phyloP scores from a whole-genome alignment of 306 rosid species.

The Cucurbita pepo region DNA sequence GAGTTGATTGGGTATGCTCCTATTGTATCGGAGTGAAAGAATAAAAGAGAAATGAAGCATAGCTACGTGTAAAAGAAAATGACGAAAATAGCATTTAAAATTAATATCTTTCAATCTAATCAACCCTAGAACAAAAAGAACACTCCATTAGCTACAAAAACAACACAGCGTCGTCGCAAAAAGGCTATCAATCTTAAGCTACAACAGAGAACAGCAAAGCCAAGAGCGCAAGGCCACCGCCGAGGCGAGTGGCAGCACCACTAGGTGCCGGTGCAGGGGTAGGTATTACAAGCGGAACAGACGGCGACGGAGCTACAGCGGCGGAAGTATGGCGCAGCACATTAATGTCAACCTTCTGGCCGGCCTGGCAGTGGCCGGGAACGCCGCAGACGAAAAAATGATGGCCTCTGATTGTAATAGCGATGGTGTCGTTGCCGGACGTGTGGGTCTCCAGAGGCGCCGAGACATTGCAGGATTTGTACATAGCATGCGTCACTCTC shows the following conservation, averaged over 20 bases:
- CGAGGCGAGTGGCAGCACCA: not conserved
- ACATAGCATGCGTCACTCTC: slow-evolving; percentile 62
- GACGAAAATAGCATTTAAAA: too few relatives aligned
- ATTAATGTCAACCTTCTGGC: slow-evolving; percentile 9
- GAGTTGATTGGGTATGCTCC: too few relatives aligned
- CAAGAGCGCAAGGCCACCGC: not conserved
- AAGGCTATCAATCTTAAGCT: too few relatives aligned
- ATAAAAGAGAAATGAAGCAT: too few relatives aligned
- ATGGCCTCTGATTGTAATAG: slow-evolving; percentile 44
- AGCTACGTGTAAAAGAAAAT: too few relatives aligned
- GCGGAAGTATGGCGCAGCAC: slow-evolving; percentile 20
- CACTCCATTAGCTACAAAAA: not conserved
- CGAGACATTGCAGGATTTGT: slow-evolving; percentile 55
- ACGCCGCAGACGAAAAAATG: slow-evolving; percentile 78
- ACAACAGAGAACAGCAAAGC: not conserved
- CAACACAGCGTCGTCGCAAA: too few relatives aligned
- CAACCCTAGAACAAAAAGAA: not conserved
- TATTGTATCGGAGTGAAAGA: too few relatives aligned
- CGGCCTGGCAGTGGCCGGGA: slow-evolving; percentile 65
- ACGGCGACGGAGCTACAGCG: slow-evolving; percentile 2
- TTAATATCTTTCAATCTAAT: too few relatives aligned
- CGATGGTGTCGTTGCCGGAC: slow-evolving; percentile 64
- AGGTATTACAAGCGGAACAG: slow-evolving; percentile 11
- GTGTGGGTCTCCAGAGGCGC: slow-evolving; percentile 45
- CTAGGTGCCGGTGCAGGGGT: not conserved